Evolutionary conservation across 176 grass and related monocot species (phyloP).

Genomic region (Avena atlantica): DNA sequence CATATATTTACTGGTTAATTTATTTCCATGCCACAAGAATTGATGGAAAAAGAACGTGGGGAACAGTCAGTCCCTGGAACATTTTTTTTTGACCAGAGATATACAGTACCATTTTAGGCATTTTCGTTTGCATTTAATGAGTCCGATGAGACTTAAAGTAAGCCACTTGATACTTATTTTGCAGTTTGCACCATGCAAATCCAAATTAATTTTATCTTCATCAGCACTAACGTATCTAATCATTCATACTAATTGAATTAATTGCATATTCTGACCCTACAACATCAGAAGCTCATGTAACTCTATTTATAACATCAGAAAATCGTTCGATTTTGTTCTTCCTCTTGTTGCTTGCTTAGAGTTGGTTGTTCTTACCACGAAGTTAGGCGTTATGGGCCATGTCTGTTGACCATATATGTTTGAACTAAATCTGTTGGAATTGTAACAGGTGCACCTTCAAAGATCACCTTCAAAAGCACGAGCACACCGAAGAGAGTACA

Average conservation of each 20-base stretch:
- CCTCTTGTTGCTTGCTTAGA: no score
- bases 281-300: no score
- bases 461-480: slow-evolving; percentile 70
- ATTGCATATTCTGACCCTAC: neutral
- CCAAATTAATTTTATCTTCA: neutral
- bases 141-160: neutral
- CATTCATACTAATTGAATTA: neutral
- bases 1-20: neutral
- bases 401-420: neutral
- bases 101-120: neutral
- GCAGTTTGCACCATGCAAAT: neutral
- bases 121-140: neutral
- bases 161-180: neutral
- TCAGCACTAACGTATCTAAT: neutral
- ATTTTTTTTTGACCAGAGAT: no score
- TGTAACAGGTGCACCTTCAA: slow-evolving; percentile 78
- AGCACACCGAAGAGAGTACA: slow-evolving; percentile 35
- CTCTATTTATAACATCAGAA: no score
- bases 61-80: neutral
- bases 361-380: no score
- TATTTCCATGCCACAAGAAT: neutral
- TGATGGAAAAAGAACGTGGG: neutral
- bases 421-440: slow-evolving; percentile 39
- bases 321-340: no score
- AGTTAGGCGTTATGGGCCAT: no score